A percentile compares a stretch with the other conserved stretches of the same genome.
Conservation (phyloP, 2,329 filamentous ascomycete species). For the Fusarium camptoceras region DNA sequence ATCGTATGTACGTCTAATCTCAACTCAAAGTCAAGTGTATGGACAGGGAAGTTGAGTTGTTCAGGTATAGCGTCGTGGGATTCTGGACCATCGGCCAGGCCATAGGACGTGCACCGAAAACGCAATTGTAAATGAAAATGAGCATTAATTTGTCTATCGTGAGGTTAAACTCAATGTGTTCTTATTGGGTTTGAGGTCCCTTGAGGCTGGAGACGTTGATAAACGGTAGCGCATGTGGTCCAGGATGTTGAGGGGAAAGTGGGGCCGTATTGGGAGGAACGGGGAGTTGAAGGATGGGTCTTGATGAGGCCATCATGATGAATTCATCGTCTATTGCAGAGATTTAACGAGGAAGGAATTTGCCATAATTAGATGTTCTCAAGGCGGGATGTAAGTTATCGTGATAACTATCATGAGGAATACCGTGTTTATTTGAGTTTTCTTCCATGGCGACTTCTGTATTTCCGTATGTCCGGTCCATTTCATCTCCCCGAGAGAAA, state of each 20-base stretch:
- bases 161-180: neutral
- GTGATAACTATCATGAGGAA: accelerated
- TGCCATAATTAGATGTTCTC: too few relatives aligned
- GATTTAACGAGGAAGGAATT: neutral
- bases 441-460: neutral
- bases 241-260: slow-evolving; percentile 15
- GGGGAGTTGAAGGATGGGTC: slow-evolving; percentile 32
- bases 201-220: slow-evolving; percentile 9
- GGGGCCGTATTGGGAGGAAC: slow-evolving; percentile 18
- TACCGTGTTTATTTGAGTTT: neutral
- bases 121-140: slow-evolving; percentile 1
- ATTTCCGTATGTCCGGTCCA: neutral
- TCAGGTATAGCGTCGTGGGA: neutral
- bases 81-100: slow-evolving; percentile 4
- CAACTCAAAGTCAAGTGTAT: slow-evolving; percentile 1
- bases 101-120: slow-evolving; percentile 4
- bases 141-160: neutral
- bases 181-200: neutral
- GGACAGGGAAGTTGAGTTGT: neutral
- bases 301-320: slow-evolving; percentile 30
- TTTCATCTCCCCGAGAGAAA: slow-evolving; percentile 29
- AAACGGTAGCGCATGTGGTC: slow-evolving; percentile 5
- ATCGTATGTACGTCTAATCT: neutral
- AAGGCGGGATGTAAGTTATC: accelerated
- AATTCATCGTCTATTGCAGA: neutral